A percentile compares a stretch with the other conserved stretches of the same genome.
phyloP scores from a whole-genome alignment of 2,329 filamentous ascomycete species.

The Colletotrichum tamarilloi region DNA sequence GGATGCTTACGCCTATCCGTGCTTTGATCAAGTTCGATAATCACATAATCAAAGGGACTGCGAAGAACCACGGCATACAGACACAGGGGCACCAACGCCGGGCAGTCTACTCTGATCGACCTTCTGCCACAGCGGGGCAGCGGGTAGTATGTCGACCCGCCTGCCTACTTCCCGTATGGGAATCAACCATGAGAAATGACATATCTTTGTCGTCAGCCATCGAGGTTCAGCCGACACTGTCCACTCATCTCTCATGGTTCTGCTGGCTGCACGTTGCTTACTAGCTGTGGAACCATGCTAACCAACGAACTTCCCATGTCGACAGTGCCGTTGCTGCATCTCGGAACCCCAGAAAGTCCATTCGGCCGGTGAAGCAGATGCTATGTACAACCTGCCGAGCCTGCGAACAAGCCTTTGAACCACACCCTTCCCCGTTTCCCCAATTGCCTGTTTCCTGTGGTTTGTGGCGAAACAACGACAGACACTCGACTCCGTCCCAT shows the following conservation, averaged over 20 bases:
- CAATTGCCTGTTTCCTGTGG: background rate
- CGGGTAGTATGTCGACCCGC: background rate
- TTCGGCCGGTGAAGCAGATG: background rate
- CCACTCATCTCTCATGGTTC: background rate
- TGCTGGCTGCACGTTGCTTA: background rate
- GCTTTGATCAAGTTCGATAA: background rate
- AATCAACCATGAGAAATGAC: constrained; percentile 11
- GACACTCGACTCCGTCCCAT: constrained; percentile 14
- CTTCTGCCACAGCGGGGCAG: constrained; percentile 12
- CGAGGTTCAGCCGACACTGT: background rate
- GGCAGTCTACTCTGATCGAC: background rate
- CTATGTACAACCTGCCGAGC: background rate
- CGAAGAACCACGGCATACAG: no score
- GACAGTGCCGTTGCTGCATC: background rate
- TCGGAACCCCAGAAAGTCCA: background rate
- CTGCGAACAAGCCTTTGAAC: background rate
- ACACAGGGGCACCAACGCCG: background rate
- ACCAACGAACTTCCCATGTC: background rate
- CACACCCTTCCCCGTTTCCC: background rate
- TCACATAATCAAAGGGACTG: background rate
- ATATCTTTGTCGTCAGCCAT: constrained; percentile 14
- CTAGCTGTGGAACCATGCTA: background rate
- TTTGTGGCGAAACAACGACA: constrained; percentile 13
- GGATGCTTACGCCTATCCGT: no score
- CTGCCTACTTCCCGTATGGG: background rate